Evolutionary conservation across 495 filamentous ascomycete genomes (phyloP).

Genomic region (Lindgomyces ingoldianus): DNA sequence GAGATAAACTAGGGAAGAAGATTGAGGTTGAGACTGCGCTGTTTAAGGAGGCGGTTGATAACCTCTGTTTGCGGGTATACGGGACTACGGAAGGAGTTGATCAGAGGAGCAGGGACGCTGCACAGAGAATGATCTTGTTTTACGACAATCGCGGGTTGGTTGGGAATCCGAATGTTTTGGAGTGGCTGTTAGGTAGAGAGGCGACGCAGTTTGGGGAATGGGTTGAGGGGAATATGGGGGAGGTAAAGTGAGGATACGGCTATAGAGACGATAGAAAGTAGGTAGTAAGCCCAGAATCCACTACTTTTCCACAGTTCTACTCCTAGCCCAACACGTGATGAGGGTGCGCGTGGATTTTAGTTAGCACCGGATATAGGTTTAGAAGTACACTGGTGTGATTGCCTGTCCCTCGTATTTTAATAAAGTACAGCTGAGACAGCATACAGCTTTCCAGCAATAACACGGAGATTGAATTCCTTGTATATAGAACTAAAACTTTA

Average conservation of each 20-base stretch:
- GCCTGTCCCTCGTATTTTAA: too few relatives aligned
- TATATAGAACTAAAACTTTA: too few relatives aligned
- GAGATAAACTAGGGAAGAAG: slow-evolving; percentile 25
- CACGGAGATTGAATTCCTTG: too few relatives aligned
- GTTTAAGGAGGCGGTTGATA: slow-evolving; percentile 23
- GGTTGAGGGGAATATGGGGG: slow-evolving; percentile 5
- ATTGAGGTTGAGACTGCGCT: slow-evolving; percentile 15
- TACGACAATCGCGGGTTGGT: slow-evolving; percentile 42
- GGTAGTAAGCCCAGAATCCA: too few relatives aligned
- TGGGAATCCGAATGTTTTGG: slow-evolving; percentile 45
- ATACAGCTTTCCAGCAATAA: too few relatives aligned
- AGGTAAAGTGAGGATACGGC: not conserved
- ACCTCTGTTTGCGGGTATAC: slow-evolving; percentile 4
- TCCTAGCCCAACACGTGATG: too few relatives aligned
- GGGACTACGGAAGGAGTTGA: slow-evolving; percentile 8
- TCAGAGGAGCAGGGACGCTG: slow-evolving; percentile 32
- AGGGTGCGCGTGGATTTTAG: too few relatives aligned
- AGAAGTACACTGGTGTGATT: too few relatives aligned
- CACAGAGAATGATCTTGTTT: slow-evolving; percentile 42
- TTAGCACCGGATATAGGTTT: too few relatives aligned
- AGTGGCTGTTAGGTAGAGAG: slow-evolving; percentile 44
- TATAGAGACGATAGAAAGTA: too few relatives aligned
- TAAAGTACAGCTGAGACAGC: too few relatives aligned
- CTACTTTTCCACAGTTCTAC: too few relatives aligned
- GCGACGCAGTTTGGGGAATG: slow-evolving; percentile 33